Base-by-base conservation (phyloP, 1,284 basidiomycete genomes). In the Schizophyllum commune region DNA sequence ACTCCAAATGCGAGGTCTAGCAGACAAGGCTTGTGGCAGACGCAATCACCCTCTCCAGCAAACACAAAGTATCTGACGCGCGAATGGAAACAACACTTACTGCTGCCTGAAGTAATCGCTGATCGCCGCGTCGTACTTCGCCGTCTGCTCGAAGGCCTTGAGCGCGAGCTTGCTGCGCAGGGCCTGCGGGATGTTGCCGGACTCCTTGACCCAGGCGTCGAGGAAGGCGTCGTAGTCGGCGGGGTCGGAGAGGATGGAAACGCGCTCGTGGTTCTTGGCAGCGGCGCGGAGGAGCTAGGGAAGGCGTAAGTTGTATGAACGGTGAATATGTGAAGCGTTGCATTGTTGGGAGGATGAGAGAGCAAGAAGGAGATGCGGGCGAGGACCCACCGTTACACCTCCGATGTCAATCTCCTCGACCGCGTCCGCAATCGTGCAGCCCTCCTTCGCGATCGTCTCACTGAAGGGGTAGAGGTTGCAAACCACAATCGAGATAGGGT, bases 381-480 rank as follows among this genome's bases (percentile, higher is more conserved):
- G 27, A 5, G 27, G 17, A 47, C 39, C 39, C 9, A 47, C 39
- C 1, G 97, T 99, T 53, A 99, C 97, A 56, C 97, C 97, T 5
- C 97, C 97, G 66, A 99, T 99, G 76, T 99, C 97, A 68, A 99
- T 92, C 77, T 99, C 97, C 74, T 99, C 97, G 62, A 98, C 89
- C 13, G 96, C 96, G 64, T 92, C 89, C 2, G 92, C 86, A 65
- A 98, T 85, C 17, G 94, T 94, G 75, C 95, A 96, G 67, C 86
- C 84, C 0, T 95, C 92, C 71, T 91, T 88, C 1, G 88, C 80
- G 71, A 98, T 94, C 60, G 96, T 98, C 53, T 90, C 84, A 21
- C 90, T 87, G 78, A 99, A 99, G 1, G 97, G 97, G 79, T 99
- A 99, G 59, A 99, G 88, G 77, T 99, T 99, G 88, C 97, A 99